Evolutionary conservation across 331 rosid genomes (phyloP), one percentile per base, ranked within the genome.

Genomic region (Quercus tomentella): DNA sequence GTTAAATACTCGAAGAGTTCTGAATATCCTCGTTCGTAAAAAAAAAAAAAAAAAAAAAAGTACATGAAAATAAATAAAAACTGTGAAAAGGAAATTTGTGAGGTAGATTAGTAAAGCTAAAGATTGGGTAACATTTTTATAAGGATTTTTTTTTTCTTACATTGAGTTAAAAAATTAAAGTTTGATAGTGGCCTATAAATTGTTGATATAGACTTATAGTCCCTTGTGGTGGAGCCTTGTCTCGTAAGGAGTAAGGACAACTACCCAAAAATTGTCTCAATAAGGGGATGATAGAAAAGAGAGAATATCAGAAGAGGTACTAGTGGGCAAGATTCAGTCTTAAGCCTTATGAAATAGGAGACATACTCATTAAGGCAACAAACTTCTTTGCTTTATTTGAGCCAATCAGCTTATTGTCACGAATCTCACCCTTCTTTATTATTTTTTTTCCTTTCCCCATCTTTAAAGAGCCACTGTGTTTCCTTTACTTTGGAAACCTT

Each of bases 401-500:
- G 75, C 86, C 88, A 83, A 77, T 87, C 51, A 68, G 66, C 75
- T 70, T 79, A 70, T 79, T 0, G 45, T 41, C 45, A 41, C 45
- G 45, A 41, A 41, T 76, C 77, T 83, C 77, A 81, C 70, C 33
- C 52, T 65, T 54, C 81, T 75, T 84, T 74, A 35, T 84, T 75
- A 79, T 30, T 75, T 75, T 30, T 82, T 81, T 81, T 80, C 77
- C 73, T 72, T 76, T 16, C 79, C 33, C 33, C 25, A 12, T 79
- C 83, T 89, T 78, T 77, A 82, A 82, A 82, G 88, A 84, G 79
- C 86, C 89, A 69, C 70, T 61, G 83, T 75, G 77, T 78, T 85
- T 81, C 84, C 81, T 83, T 88, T 76, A 73, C 86, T 89, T 88
- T 79, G 76, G 82, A 86, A 86, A 81, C 89, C 87, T 86, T 89